Percentiles rank a stretch among this genome's conserved stretches.
These are phyloP conservation scores for Tetrapisispora namnaoensis DNA, from an alignment of 805 yeast genomes.

Conservation along the genomic window DNA sequence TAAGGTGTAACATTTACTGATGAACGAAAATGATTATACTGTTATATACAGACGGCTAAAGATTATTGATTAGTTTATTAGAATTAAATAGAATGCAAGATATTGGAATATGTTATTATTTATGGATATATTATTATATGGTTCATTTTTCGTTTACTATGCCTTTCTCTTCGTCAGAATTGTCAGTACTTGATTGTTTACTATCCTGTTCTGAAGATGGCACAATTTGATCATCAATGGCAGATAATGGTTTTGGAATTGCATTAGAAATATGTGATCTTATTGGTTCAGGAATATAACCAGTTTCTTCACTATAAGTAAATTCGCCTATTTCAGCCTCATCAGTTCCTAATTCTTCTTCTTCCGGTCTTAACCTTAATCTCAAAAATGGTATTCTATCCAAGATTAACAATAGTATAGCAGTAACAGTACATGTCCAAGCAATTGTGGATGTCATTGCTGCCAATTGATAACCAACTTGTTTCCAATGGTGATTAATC, in stretches of 20 bases:
- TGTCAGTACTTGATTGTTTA: background rate
- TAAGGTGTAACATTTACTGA: no score
- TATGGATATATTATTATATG: no score
- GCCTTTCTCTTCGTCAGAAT: background rate
- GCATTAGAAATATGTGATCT: conserved; percentile 40
- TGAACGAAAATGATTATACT: no score
- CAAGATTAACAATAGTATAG: conserved; percentile 53
- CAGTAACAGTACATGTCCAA: conserved; percentile 70
- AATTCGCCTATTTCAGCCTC: conserved; percentile 85
- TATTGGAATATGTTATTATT: background rate
- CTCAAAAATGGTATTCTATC: conserved; percentile 73
- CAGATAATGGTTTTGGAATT: conserved; percentile 21
- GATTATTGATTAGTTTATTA: background rate
- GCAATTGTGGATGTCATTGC: conserved; percentile 59
- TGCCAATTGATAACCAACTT: conserved; percentile 83
- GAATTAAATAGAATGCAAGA: background rate
- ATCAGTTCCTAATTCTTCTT: conserved; percentile 84
- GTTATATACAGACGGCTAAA: background rate
- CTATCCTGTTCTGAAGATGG: conserved; percentile 1
- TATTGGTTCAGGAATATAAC: conserved; percentile 66
- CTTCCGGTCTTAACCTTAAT: conserved; percentile 75
- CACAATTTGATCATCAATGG: conserved; percentile 30
- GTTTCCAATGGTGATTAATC: conserved; percentile 73
- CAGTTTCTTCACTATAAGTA: conserved; percentile 54
- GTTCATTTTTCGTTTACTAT: background rate